Base-by-base conservation (phyloP, 371 early-diverging fungal genomes). In the Rhizopus stolonifer region DNA sequence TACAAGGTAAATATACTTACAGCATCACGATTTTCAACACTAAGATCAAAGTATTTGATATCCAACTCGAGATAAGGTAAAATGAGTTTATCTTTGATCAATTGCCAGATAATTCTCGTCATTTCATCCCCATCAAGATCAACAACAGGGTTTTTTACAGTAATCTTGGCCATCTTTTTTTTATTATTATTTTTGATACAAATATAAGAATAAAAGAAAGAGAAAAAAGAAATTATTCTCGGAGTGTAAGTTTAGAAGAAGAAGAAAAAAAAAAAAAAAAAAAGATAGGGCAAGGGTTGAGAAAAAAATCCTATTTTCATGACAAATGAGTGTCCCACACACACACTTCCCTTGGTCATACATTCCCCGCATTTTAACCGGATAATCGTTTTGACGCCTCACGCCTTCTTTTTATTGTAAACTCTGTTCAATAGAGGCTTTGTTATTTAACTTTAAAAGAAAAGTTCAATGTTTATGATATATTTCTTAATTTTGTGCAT, bases 51-150 rank as follows among this genome's bases (percentile, higher is more conserved):
- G 82, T 95, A 96, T 85, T 92, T 92, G 82, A 93, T 91, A 58
- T 95, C 93, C 43, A 96, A 61, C 57, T 93, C 86, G 54, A 96
- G 74, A 72, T 91, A 94, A 32, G 96, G 96, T 52, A 95, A 73
- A 64, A 97, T 94, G 38, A 97, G 85, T 74, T 92, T 86, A 52
- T 94, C 93, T 78, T 92, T 92, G 80, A 94, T 95, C 74, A 84
- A 78, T 56, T 90, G 80, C 93, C 94, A 94, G 75, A 95, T 92
- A 75, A 95, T 93, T 64, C 95, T 80, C 54, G 95, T 94, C 95
- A 94, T 94, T 66, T 95, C 95, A 79, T 95, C 95, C 60, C 95
- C 95, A 67, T 97, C 98, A 31, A 96, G 82, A 69, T 95, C 93
- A 33, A 92, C 93, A 18, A 93, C 88, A n/a, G 92, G 92, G 57